Evolutionary conservation across 2,329 filamentous ascomycete species (phyloP).

Genomic region (Exophiala oligosperma): DNA sequence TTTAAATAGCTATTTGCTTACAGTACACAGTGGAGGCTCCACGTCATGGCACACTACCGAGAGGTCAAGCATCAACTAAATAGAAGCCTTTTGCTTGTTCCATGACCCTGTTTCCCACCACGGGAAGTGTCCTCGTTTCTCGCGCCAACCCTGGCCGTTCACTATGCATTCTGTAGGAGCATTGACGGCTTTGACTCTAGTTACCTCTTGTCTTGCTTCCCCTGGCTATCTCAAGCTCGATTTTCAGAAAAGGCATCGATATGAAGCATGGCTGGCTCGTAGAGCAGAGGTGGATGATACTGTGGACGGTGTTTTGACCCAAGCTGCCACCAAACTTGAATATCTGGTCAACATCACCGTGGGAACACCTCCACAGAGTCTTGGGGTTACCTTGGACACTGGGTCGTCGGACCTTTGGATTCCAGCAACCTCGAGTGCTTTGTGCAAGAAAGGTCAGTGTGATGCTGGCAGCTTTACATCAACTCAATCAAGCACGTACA

Average conservation of each 20-base stretch:
- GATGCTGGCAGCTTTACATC: constrained; percentile 20
- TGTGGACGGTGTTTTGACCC: constrained; percentile 9
- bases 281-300: constrained; percentile 10
- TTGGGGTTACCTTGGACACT: constrained; percentile 24
- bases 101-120: constrained; percentile 1
- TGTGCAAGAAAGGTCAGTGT: constrained; percentile 20
- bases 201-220: constrained; percentile 16
- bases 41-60: not conserved
- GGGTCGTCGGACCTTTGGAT: constrained; percentile 24
- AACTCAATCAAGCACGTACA: constrained; percentile 15
- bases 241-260: constrained; percentile 3
- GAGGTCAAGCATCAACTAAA: not conserved
- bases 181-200: constrained; percentile 3
- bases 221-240: constrained; percentile 20
- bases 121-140: too few relatives aligned
- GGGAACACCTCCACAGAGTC: constrained; percentile 25
- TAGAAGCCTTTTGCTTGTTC: not conserved
- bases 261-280: constrained; percentile 6
- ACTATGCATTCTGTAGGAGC: constrained; percentile 5
- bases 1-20: too few relatives aligned
- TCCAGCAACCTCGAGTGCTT: constrained; percentile 10
- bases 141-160: not conserved
- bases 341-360: constrained; percentile 26
- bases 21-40: too few relatives aligned
- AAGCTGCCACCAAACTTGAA: constrained; percentile 18